Evolutionary conservation across 2,329 filamentous ascomycete genomes (phyloP).

Genomic region (Albophoma yamanashiensis): DNA sequence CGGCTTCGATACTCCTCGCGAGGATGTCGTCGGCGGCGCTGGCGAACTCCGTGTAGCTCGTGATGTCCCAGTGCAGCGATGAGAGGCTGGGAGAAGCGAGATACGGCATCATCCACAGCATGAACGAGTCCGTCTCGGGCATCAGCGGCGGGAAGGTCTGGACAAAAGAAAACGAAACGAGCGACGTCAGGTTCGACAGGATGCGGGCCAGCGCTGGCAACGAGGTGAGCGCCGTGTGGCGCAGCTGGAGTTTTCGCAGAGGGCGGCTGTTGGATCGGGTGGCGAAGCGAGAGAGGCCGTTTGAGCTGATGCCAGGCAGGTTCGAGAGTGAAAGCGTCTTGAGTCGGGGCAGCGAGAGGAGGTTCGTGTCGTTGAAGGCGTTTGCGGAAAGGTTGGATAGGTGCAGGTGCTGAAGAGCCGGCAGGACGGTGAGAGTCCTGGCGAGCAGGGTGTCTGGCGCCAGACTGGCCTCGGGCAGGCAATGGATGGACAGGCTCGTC

Average conservation of each 20-base stretch:
- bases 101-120: slow-evolving; percentile 53
- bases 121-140: slow-evolving; percentile 39
- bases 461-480: slow-evolving; percentile 42
- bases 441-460: slow-evolving; percentile 41
- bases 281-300: slow-evolving; percentile 46
- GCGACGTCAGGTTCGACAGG: slow-evolving; percentile 39
- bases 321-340: slow-evolving; percentile 44
- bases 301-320: slow-evolving; percentile 43
- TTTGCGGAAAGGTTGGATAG: slow-evolving; percentile 44
- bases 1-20: slow-evolving; percentile 48
- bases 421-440: slow-evolving; percentile 37
- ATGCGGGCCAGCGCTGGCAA: slow-evolving; percentile 48
- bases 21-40: slow-evolving; percentile 50
- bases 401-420: slow-evolving; percentile 46
- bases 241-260: slow-evolving; percentile 40
- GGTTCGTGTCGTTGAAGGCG: slow-evolving; percentile 45
- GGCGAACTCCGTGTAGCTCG: slow-evolving; percentile 31
- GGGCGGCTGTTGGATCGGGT: slow-evolving; percentile 33
- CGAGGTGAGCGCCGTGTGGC: slow-evolving; percentile 45
- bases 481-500: slow-evolving; percentile 47
- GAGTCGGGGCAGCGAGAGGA: slow-evolving; percentile 44
- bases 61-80: slow-evolving; percentile 55
- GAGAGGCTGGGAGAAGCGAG: slow-evolving; percentile 43
- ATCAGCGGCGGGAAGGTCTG: slow-evolving; percentile 45
- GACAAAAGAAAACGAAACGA: slow-evolving; percentile 41